phyloP scores from a whole-genome alignment of 306 rosid genomes.

The Acacia crassicarpa region DNA sequence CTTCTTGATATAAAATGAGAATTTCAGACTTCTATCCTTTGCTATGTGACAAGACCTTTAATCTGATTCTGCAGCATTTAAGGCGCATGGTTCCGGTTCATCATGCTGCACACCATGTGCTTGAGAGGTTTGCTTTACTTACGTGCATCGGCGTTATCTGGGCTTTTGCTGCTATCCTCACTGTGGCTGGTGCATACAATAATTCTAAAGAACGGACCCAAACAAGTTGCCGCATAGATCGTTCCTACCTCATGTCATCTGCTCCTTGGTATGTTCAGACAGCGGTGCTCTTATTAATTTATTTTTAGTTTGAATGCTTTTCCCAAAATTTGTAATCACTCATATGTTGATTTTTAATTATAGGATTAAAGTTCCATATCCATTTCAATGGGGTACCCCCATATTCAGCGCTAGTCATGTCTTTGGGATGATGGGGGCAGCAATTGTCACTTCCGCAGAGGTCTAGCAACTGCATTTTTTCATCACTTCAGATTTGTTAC shows the following conservation, averaged over 20 bases:
- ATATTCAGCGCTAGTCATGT: slow-evolving; percentile 93
- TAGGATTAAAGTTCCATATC: slow-evolving; percentile 87
- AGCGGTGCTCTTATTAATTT: not conserved
- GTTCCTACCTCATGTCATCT: slow-evolving; percentile 61
- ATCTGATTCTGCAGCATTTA: slow-evolving; percentile 48
- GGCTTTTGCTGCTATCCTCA: slow-evolving; percentile 91
- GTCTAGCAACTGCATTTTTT: slow-evolving; percentile 40
- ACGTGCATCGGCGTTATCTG: slow-evolving; percentile 64
- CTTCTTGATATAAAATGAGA: not conserved
- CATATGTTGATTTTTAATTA: slow-evolving; percentile 25
- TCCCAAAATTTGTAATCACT: not conserved
- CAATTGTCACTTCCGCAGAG: slow-evolving; percentile 91
- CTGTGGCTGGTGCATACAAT: slow-evolving; percentile 85
- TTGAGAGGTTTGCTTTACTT: slow-evolving; percentile 77
- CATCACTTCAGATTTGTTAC: not conserved
- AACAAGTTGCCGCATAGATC: slow-evolving; percentile 82
- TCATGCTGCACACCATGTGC: slow-evolving; percentile 30
- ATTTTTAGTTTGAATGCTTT: slow-evolving; percentile 11
- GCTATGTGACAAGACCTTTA: not conserved
- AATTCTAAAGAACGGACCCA: slow-evolving; percentile 49
- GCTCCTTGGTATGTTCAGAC: slow-evolving; percentile 75
- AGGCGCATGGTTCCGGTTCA: slow-evolving; percentile 43
- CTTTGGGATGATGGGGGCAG: slow-evolving; percentile 97
- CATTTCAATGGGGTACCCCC: slow-evolving; percentile 97
- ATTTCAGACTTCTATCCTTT: not conserved